Conservation (phyloP, 1,139 yeast species). For the Debaryomyces coudertii region DNA sequence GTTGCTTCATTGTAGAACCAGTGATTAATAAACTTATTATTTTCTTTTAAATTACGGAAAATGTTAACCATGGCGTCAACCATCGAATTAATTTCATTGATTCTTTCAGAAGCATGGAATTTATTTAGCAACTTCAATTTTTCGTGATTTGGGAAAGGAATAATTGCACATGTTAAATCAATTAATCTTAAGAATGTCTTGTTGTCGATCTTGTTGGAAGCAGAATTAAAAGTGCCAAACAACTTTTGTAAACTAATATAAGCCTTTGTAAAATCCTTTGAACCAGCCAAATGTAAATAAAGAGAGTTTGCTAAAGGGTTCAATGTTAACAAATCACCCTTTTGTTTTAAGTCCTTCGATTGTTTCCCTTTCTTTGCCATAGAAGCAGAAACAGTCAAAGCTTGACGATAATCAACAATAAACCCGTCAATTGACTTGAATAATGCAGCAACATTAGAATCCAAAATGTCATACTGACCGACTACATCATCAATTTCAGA, state of each 20-base stretch:
- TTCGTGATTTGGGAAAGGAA: conserved; percentile 59
- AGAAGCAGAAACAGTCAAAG: conserved; percentile 19
- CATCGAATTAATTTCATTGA: conserved; percentile 34
- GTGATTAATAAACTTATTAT: conserved; percentile 41
- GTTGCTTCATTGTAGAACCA: conserved; percentile 56
- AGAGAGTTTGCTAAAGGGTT: conserved; percentile 66
- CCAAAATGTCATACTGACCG: conserved; percentile 28
- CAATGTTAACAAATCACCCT: conserved; percentile 47
- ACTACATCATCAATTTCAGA: conserved; percentile 20
- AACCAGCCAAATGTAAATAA: conserved; percentile 54
- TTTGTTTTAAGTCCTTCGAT: conserved; percentile 15
- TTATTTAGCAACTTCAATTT: conserved; percentile 46
- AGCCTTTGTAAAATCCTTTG: conserved; percentile 49
- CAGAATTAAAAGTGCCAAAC: conserved; percentile 27
- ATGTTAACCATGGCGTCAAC: conserved; percentile 38
- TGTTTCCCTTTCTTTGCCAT: conserved; percentile 12
- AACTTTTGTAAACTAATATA: conserved; percentile 41
- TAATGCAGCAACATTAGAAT: conserved; percentile 28
- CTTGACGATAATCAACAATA: conserved; percentile 41
- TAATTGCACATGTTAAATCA: conserved; percentile 59
- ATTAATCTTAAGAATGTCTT: conserved; percentile 42
- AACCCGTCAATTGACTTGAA: conserved; percentile 48
- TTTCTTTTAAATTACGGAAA: conserved; percentile 34
- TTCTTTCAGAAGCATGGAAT: conserved; percentile 37
- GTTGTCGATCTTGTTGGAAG: conserved; percentile 28